Conservation (phyloP, 352 stramenopile species). For the Globisporangium abappressorium region DNA sequence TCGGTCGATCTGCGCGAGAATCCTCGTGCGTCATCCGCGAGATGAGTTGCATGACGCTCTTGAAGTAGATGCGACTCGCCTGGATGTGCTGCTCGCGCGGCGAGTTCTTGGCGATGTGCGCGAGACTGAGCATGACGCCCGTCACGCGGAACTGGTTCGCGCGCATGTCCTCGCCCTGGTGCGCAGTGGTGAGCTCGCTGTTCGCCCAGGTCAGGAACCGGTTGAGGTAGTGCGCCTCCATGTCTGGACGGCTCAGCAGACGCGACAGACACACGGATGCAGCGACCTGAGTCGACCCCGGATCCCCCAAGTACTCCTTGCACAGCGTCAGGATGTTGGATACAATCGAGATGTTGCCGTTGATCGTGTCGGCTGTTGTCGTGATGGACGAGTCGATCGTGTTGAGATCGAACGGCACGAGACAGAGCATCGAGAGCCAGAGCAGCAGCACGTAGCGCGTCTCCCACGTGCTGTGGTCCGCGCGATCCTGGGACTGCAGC, state of each 20-base stretch:
- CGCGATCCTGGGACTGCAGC: conserved; percentile 84
- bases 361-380: conserved; percentile 18
- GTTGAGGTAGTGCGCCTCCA: conserved; percentile 89
- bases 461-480: conserved; percentile 69
- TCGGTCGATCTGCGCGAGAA: conserved; percentile 29
- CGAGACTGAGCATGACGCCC: conserved; percentile 75
- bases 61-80: conserved; percentile 72
- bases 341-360: conserved; percentile 59
- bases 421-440: conserved; percentile 97
- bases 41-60: conserved; percentile 68
- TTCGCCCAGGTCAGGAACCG: conserved; percentile 91
- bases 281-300: conserved; percentile 87
- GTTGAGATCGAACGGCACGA: conserved; percentile 97
- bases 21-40: conserved; percentile 57
- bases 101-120: conserved; percentile 79
- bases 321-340: conserved; percentile 78
- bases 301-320: conserved; percentile 84
- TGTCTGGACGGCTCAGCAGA: conserved; percentile 94
- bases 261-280: conserved; percentile 93
- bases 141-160: conserved; percentile 75
- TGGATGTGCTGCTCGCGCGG: conserved; percentile 68
- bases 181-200: conserved; percentile 40
- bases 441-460: conserved; percentile 91
- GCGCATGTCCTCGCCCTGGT: conserved; percentile 35
- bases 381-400: conserved; percentile 91